These are phyloP conservation scores for Hymenoscyphus fructigenus DNA, from an alignment of 2,329 filamentous ascomycete species.

Conservation along the genomic window DNA sequence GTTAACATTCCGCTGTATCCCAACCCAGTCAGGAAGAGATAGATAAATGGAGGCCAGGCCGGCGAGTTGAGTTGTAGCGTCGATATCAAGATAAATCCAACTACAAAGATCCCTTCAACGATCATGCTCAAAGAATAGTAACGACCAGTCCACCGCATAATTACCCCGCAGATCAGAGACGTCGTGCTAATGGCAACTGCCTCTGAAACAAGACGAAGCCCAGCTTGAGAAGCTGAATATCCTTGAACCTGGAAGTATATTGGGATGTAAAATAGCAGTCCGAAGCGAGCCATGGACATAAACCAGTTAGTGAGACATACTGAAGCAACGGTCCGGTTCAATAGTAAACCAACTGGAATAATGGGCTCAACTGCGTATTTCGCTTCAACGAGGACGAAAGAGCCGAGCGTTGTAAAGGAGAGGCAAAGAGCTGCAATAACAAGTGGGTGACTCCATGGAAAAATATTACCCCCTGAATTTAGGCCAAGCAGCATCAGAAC, in stretches of 20 bases:
- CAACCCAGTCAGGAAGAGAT: slow-evolving; percentile 50
- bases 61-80: slow-evolving; percentile 55
- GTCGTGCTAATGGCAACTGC: slow-evolving; percentile 58
- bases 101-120: slow-evolving; percentile 42
- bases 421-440: slow-evolving; percentile 41
- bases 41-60: slow-evolving; percentile 48
- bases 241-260: slow-evolving; percentile 72
- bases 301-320: slow-evolving; percentile 73
- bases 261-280: slow-evolving; percentile 68
- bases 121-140: slow-evolving; percentile 67
- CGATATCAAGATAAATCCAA: slow-evolving; percentile 52
- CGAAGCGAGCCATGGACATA: slow-evolving; percentile 55
- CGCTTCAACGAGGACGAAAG: slow-evolving; percentile 16
- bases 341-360: slow-evolving; percentile 61
- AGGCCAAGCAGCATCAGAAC: slow-evolving; percentile 68
- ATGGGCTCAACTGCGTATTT: slow-evolving; percentile 46
- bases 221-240: slow-evolving; percentile 59
- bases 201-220: slow-evolving; percentile 63
- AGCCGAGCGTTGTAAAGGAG: slow-evolving; percentile 36
- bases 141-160: slow-evolving; percentile 67
- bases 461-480: slow-evolving; percentile 55
- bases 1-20: slow-evolving; percentile 64
- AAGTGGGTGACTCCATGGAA: slow-evolving; percentile 55
- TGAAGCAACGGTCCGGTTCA: slow-evolving; percentile 63
- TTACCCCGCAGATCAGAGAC: slow-evolving; percentile 60